Evolutionary conservation across 768 basidiomycete genomes (phyloP).

Genomic region (Trametes cingulata): DNA sequence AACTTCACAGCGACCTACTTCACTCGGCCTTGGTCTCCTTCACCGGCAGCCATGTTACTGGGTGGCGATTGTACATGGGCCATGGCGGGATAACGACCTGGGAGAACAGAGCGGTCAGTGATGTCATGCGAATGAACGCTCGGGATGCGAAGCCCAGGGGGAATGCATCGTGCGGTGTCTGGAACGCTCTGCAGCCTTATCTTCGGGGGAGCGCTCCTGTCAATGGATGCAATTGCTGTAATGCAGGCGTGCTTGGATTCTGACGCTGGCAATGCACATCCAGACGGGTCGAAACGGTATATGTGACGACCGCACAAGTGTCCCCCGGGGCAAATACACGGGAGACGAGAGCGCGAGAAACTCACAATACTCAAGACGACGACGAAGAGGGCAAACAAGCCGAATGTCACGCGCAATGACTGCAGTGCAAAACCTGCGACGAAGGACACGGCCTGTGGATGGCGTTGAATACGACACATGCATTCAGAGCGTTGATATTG

Average conservation of each 20-base stretch:
- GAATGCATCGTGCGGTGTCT: background rate
- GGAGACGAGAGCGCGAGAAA: background rate
- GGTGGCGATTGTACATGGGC: constrained; percentile 63
- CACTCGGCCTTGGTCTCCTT: constrained; percentile 32
- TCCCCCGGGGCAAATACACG: too few relatives aligned
- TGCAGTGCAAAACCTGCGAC: constrained; percentile 57
- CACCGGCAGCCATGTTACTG: constrained; percentile 59
- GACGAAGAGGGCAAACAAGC: constrained; percentile 40
- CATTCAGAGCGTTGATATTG: background rate
- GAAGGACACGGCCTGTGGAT: constrained; percentile 52
- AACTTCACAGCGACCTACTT: background rate
- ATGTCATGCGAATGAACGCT: constrained; percentile 3
- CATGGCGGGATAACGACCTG: constrained; percentile 71
- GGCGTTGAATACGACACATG: background rate
- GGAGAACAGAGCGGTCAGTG: background rate
- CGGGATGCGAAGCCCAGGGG: background rate
- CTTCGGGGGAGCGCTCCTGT: background rate
- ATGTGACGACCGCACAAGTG: too few relatives aligned
- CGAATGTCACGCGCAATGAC: constrained; percentile 55
- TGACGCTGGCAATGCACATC: too few relatives aligned
- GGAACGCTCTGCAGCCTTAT: background rate
- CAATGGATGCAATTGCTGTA: too few relatives aligned
- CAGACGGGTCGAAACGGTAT: too few relatives aligned
- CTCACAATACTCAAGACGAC: constrained; percentile 20
- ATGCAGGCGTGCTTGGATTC: too few relatives aligned